These are phyloP conservation scores for Beauveria varroae DNA, from an alignment of 2,329 filamentous ascomycete species.

Conservation along the genomic window DNA sequence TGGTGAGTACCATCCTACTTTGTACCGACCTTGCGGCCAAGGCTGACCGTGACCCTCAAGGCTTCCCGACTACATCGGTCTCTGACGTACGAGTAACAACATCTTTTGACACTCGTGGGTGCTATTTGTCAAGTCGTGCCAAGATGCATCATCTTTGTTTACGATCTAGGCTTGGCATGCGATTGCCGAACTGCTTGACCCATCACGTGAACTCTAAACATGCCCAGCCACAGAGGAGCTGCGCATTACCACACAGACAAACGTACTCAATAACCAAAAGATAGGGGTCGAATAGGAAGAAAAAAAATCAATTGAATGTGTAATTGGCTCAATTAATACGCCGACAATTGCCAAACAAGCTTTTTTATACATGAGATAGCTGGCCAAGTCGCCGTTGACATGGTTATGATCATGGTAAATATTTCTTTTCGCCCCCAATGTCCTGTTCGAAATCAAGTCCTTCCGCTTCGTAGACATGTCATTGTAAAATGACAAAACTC, in stretches of 20 bases:
- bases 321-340: conserved; percentile 9
- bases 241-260: background rate
- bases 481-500: background rate
- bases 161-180: background rate
- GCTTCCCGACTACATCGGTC: too few species aligned
- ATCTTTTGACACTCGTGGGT: too few species aligned
- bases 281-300: background rate
- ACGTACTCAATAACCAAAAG: too few species aligned
- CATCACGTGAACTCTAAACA: background rate
- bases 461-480: background rate
- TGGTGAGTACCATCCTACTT: too few species aligned
- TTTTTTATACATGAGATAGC: conserved; percentile 12
- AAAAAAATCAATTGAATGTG: conserved; percentile 2
- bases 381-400: conserved; percentile 6
- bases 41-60: too few species aligned
- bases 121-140: too few species aligned
- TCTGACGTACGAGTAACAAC: too few species aligned
- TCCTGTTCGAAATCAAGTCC: background rate
- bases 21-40: too few species aligned
- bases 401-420: conserved; percentile 11
- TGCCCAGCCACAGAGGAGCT: background rate
- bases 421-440: background rate
- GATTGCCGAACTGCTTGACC: background rate
- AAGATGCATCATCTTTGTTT: background rate
- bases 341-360: conserved; percentile 7